Evolutionary conservation across 768 basidiomycete species (phyloP).

Genomic region (Mrakia hoshinonis): DNA sequence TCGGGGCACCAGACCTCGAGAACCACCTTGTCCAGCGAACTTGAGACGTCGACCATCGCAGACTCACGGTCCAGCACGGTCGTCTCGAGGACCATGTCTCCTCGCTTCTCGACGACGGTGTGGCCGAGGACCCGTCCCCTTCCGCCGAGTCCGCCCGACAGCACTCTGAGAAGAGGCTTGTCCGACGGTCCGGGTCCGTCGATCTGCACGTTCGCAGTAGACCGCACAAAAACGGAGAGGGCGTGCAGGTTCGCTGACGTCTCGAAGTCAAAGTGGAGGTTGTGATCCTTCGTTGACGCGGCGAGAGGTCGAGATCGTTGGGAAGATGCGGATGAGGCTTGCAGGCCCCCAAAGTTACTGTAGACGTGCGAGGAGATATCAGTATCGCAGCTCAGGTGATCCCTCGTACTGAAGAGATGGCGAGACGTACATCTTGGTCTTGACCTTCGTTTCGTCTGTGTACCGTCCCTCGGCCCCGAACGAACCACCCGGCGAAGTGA

Average conservation of each 20-base stretch:
- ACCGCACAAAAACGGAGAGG: neutral
- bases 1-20: slow-evolving; percentile 60
- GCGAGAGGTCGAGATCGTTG: neutral
- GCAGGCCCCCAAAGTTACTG: slow-evolving; percentile 1
- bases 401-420: neutral
- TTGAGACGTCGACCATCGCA: slow-evolving; percentile 43
- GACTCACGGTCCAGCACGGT: slow-evolving; percentile 31
- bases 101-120: neutral
- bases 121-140: neutral
- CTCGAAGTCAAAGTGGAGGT: neutral
- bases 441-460: slow-evolving; percentile 6
- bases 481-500: neutral
- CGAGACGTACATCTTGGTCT: neutral
- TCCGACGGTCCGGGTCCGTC: neutral
- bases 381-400: too few species aligned
- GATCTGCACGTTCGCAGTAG: neutral
- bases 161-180: slow-evolving; percentile 1
- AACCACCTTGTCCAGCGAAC: slow-evolving; percentile 53
- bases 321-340: neutral
- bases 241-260: neutral
- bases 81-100: slow-evolving; percentile 12
- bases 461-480: neutral
- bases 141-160: neutral
- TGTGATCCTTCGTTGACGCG: neutral
- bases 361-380: neutral